Percentiles rank a stretch among this genome's conserved stretches.
Conservation (phyloP, 1,284 basidiomycete species). For the Cutaneotrichosporon spelunceum region DNA sequence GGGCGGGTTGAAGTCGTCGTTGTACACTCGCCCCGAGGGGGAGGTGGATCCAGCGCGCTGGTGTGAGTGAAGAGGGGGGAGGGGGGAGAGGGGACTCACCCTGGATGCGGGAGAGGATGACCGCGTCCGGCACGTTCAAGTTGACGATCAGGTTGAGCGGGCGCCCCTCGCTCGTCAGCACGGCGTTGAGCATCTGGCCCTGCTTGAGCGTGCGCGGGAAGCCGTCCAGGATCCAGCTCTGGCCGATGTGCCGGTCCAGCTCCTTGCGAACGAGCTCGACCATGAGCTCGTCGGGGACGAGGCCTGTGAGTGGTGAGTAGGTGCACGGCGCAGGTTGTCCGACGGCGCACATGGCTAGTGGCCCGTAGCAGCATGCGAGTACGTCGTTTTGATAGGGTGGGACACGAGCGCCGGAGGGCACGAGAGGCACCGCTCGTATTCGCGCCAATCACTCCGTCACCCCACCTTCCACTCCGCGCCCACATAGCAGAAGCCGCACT, state of each 20-base stretch:
- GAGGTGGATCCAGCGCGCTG: slow-evolving; percentile 88
- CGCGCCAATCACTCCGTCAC: background rate
- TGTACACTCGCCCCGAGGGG: slow-evolving; percentile 93
- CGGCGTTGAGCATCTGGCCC: slow-evolving; percentile 71
- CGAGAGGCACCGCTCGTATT: background rate
- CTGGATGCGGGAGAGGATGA: slow-evolving; percentile 85
- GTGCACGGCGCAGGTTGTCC: too few relatives aligned
- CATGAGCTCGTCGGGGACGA: slow-evolving; percentile 52
- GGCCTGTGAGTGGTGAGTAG: slow-evolving; percentile 31
- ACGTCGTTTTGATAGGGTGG: too few relatives aligned
- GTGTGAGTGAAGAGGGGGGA: background rate
- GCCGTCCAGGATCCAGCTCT: slow-evolving; percentile 86
- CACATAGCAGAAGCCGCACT: background rate
- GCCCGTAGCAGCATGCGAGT: too few relatives aligned
- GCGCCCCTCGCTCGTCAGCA: slow-evolving; percentile 46
- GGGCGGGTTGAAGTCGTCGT: slow-evolving; percentile 84
- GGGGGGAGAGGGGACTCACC: slow-evolving; percentile 41
- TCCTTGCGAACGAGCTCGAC: slow-evolving; percentile 49
- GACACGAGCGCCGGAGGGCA: too few relatives aligned
- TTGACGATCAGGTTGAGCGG: slow-evolving; percentile 83
- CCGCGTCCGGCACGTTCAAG: slow-evolving; percentile 82
- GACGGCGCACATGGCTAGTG: background rate
- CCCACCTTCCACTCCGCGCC: background rate
- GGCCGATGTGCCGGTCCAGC: slow-evolving; percentile 46
- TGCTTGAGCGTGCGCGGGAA: slow-evolving; percentile 92